A percentile compares a stretch with the other conserved stretches of the same genome.
These are phyloP conservation scores for Fusarium sp. DNA, from an alignment of 2,329 filamentous ascomycete species.

Conservation along the genomic window DNA sequence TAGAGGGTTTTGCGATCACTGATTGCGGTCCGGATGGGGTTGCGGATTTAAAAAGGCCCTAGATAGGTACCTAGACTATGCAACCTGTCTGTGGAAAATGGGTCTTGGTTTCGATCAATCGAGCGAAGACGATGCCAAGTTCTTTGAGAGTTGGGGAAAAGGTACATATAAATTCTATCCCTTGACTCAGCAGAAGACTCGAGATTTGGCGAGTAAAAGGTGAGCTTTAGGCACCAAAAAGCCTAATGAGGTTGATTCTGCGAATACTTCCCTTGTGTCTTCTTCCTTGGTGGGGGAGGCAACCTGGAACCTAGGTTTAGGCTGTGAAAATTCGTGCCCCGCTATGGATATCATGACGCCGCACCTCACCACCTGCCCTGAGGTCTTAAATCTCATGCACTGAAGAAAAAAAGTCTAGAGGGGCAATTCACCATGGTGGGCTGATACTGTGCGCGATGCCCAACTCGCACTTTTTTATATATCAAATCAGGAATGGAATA, in stretches of 20 bases:
- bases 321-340: conserved; percentile 59
- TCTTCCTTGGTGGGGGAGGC: conserved; percentile 45
- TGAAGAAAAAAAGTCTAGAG: conserved; percentile 43
- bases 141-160: conserved; percentile 8
- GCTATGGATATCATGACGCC: conserved; percentile 53
- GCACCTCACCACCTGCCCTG: conserved; percentile 17
- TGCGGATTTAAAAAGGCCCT: conserved; percentile 44
- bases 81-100: conserved; percentile 38
- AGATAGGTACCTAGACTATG: conserved; percentile 34
- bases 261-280: conserved; percentile 28
- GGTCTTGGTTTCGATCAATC: conserved; percentile 22
- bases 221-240: conserved; percentile 46
- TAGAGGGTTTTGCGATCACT: conserved; percentile 37
- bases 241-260: conserved; percentile 45
- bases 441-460: conserved; percentile 14
- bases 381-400: not conserved
- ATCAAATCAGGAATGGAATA: conserved; percentile 3
- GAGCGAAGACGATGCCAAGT: conserved; percentile 10
- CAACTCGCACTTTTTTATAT: conserved; percentile 9
- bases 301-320: conserved; percentile 42
- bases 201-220: conserved; percentile 11
- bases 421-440: conserved; percentile 37
- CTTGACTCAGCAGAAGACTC: conserved; percentile 4
- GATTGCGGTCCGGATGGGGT: conserved; percentile 45
- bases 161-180: conserved; percentile 6